Base-by-base conservation (phyloP, 1,139 yeast genomes). In the Lodderomyces metapsilosis region DNA sequence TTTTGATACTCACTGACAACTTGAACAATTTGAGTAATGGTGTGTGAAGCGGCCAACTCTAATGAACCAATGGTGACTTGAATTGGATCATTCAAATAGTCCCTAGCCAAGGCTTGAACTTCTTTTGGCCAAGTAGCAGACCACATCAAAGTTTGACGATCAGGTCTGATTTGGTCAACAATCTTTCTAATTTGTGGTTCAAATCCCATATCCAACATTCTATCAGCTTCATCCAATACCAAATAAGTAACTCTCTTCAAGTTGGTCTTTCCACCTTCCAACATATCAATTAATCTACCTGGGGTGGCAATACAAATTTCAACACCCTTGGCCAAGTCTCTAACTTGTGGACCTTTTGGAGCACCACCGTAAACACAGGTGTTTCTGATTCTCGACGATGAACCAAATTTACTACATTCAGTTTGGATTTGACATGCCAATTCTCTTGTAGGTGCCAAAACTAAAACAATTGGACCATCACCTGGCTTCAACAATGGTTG, bases 91-190 rank as follows among this genome's bases (percentile, higher is more conserved):
- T 80, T 71, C 65, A 91, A 77, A 69, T 88, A 92, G 67, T 92
- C 98, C 59, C 84, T 78, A 52, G 98, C 94, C 62, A 92, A 78
- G 54, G 82, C 76, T 76, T 91, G 95, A 50, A 92, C 98, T 68
- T 88, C 95, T 78, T 89, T 89, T 60, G 98, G 98, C 98, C 98
- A 92, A 43, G 98, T 92, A 54, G 98, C 98, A 52, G 98, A 89
- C 98, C 98, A 92, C 97, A 92, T 88, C 62, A 92, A 79, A 47
- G 98, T 92, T 76, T 92, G 98, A 73, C 96, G 86, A 66, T 89
- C 96, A 49, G 96, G 96, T 72, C 96, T 84, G 62, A 88, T 88
- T 75, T 88, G 96, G 59, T 88, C 95, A 54, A 89, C 88, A 66
- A 88, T 89, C 72, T 88, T 88, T 75, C 96, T 81, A 67, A 88